Percentiles rank a stretch among this genome's conserved stretches.
Conservation (phyloP, 2,329 filamentous ascomycete genomes). For the Nannizziopsis barbatae region DNA sequence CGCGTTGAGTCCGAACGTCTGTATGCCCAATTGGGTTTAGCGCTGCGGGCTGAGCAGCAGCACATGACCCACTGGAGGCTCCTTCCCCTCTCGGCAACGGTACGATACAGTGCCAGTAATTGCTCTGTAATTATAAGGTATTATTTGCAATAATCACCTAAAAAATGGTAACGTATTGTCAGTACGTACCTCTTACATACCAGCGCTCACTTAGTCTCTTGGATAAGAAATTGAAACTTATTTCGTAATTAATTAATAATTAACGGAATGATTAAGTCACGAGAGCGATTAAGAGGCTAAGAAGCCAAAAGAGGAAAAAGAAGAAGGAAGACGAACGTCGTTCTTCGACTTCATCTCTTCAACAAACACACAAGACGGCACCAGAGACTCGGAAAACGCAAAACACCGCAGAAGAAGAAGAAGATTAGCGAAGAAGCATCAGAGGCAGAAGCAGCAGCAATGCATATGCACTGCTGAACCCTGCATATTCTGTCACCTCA, state of each 20-base stretch:
- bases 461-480: constrained; percentile 3
- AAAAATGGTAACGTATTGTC: too few species aligned
- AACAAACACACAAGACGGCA: background rate
- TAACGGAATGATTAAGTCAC: too few species aligned
- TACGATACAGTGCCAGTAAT: background rate
- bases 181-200: too few species aligned
- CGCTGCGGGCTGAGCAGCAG: background rate
- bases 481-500: constrained; percentile 7
- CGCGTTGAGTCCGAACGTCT: background rate
- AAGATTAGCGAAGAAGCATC: background rate
- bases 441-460: constrained; percentile 1
- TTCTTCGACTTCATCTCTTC: background rate
- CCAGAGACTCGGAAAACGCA: background rate
- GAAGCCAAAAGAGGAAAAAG: background rate
- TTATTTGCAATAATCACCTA: too few species aligned
- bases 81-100: background rate
- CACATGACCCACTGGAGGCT: background rate
- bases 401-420: background rate
- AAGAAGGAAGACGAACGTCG: background rate
- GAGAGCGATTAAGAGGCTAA: background rate
- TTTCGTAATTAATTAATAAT: too few species aligned
- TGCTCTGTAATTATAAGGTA: too few species aligned
- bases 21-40: background rate
- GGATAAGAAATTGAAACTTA: too few species aligned
- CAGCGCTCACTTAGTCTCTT: too few species aligned